Conservation (phyloP, 2,329 filamentous ascomycete genomes). For the Chrysosporium keratinophilum region DNA sequence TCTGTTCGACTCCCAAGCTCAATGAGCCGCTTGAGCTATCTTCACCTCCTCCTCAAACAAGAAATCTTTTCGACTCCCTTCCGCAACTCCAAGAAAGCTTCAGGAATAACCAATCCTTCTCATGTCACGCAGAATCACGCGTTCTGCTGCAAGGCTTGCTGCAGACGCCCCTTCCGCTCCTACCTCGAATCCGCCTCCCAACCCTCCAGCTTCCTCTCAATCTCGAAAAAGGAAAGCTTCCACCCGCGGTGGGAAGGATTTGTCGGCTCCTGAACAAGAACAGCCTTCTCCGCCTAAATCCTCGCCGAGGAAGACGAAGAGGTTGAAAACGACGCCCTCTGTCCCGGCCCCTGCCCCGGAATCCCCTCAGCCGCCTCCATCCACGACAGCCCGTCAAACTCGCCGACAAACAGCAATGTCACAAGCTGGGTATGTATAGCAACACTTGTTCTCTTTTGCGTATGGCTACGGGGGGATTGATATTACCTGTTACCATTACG, state of each 20-base stretch:
- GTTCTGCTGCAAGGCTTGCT: slow-evolving; percentile 85
- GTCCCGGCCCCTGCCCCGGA: slow-evolving; percentile 36
- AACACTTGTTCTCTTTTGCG: slow-evolving; percentile 13
- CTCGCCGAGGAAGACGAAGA: slow-evolving; percentile 54
- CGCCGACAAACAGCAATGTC: slow-evolving; percentile 33
- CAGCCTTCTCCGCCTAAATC: slow-evolving; percentile 1
- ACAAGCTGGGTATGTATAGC: slow-evolving; percentile 31
- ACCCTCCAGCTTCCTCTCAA: slow-evolving; percentile 38
- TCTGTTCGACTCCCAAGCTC: background rate
- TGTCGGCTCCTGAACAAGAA: slow-evolving; percentile 13
- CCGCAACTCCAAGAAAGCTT: background rate
- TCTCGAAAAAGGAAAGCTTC: slow-evolving; percentile 68
- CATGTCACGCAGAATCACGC: slow-evolving; percentile 96
- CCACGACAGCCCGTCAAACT: slow-evolving; percentile 36
- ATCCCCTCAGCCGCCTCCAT: slow-evolving; percentile 24
- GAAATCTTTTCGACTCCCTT: background rate
- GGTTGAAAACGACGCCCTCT: slow-evolving; percentile 57
- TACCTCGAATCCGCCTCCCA: slow-evolving; percentile 31
- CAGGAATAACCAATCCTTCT: slow-evolving; percentile 43
- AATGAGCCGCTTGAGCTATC: slow-evolving; percentile 14
- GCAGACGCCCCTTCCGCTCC: slow-evolving; percentile 40
- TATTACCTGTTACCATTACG: background rate
- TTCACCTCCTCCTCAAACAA: slow-evolving; percentile 2
- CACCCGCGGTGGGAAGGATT: slow-evolving; percentile 36
- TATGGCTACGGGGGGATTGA: too few species aligned